phyloP scores from a whole-genome alignment of 495 filamentous ascomycete species.

The Achaetomiella virescens region DNA sequence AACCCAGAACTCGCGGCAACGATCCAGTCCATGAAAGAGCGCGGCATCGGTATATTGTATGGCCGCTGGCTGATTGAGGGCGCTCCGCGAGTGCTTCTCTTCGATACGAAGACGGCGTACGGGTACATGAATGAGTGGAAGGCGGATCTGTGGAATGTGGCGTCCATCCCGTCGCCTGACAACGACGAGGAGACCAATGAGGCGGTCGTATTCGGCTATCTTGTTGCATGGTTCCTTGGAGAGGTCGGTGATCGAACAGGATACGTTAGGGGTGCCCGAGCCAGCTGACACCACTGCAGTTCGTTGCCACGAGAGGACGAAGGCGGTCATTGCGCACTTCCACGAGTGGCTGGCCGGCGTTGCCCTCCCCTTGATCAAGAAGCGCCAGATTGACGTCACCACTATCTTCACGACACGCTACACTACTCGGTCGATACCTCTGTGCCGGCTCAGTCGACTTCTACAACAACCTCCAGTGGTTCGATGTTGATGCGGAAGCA shows the following conservation, averaged over 20 bases:
- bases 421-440: slow-evolving; percentile 87
- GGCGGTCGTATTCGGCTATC: slow-evolving; percentile 93
- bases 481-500: slow-evolving; percentile 93
- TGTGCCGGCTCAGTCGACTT: slow-evolving; percentile 97
- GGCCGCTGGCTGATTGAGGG: slow-evolving; percentile 97
- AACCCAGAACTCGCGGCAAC: slow-evolving; percentile 74
- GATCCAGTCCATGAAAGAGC: slow-evolving; percentile 81
- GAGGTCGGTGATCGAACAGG: slow-evolving; percentile 57
- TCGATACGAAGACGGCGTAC: slow-evolving; percentile 91
- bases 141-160: slow-evolving; percentile 83
- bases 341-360: slow-evolving; percentile 98
- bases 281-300: slow-evolving; percentile 49
- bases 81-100: slow-evolving; percentile 85
- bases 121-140: slow-evolving; percentile 95
- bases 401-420: slow-evolving; percentile 99
- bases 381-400: slow-evolving; percentile 89
- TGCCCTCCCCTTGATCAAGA: slow-evolving; percentile 87
- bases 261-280: background rate
- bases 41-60: slow-evolving; percentile 86
- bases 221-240: slow-evolving; percentile 96
- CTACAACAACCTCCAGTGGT: slow-evolving; percentile 97
- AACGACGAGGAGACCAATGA: slow-evolving; percentile 95
- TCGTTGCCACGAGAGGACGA: slow-evolving; percentile 85
- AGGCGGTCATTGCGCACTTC: slow-evolving; percentile 93
- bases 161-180: slow-evolving; percentile 86